These are phyloP conservation scores for Fraxinus latifolia DNA, from an alignment of 305 asterid genomes.

Conservation along the genomic window DNA sequence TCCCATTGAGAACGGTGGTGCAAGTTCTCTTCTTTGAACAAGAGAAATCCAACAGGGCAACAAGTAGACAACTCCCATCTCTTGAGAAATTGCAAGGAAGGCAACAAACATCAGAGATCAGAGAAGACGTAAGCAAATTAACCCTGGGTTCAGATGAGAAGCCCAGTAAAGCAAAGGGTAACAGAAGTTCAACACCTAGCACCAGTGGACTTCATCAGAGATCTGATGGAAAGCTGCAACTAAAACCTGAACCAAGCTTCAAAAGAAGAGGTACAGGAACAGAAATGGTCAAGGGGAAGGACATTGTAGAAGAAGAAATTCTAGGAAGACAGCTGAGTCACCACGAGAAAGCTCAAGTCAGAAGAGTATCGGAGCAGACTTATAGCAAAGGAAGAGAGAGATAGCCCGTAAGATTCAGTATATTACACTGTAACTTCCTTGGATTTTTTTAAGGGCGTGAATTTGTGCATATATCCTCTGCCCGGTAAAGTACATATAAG, in stretches of 20 bases:
- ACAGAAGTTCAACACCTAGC: constrained; percentile 23
- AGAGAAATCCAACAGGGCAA: constrained; percentile 33
- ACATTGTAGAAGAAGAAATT: constrained; percentile 16
- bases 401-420: constrained; percentile 10
- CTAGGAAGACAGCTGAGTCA: constrained; percentile 24
- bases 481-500: constrained; percentile 15
- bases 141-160: constrained; percentile 21
- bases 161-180: constrained; percentile 27
- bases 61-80: constrained; percentile 22
- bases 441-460: background rate
- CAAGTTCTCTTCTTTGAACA: constrained; percentile 69
- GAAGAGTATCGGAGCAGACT: constrained; percentile 25
- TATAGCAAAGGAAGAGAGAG: constrained; percentile 23
- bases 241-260: constrained; percentile 34
- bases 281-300: constrained; percentile 19
- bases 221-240: constrained; percentile 28
- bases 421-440: background rate
- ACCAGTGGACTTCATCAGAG: constrained; percentile 26
- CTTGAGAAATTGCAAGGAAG: constrained; percentile 19
- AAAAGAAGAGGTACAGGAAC: constrained; percentile 19
- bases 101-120: constrained; percentile 16
- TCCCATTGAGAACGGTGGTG: constrained; percentile 76
- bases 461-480: constrained; percentile 20
- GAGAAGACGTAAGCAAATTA: constrained; percentile 29
- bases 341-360: constrained; percentile 26